Base-by-base conservation (phyloP, 164 flowering plant genomes). In the Stephania cephalantha region DNA sequence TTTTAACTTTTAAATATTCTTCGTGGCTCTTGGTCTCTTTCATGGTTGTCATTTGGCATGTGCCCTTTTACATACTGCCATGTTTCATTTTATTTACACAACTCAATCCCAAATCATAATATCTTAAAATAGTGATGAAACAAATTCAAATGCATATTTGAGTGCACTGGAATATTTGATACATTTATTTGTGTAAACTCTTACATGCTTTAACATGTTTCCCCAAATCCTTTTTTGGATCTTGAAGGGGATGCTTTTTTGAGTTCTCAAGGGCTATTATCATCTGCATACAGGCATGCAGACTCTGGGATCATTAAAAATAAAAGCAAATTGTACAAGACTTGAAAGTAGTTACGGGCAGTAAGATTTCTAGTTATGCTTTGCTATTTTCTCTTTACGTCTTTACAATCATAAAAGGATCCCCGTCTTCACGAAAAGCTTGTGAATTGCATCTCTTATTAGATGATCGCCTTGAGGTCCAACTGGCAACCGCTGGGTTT, bases 391-490 rank as follows among this genome's bases (percentile, higher is more conserved):
- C n/a, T 48, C 66, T 78, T 5, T 77, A 71, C 11, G 98, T 95
- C n/a, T 86, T 89, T 52, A 91, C 66, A n/a, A 94, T 80, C 77
- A 82, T 68, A 64, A 82, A 30, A n/a, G 97, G 95, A 76, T 92
- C 97, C 80, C 91, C 72, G 85, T 94, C 98, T 80, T 94, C 91
- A 65, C 92, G 97, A 82, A 92, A 75, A 42, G 97, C 95, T 79
- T 86, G 86, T 52, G 86, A 65, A 68, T 81, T 46, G 9, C 46
- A 6, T 35, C 73, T 64, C 71, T 71, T 6, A 10, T 63, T 3
- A 17, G 53, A 20, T 69, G 61, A 25, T 25, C 25, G 20, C 77
- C 78, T 73, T 69, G 78, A n/a, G 29, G 68, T 46, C 29, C 6
- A 44, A 22, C 46, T 50, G 64, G 25, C 25, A 25, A 25, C 25